phyloP scores from a whole-genome alignment of 2,329 filamentous ascomycete genomes.

The Cercospora nicotianae region DNA sequence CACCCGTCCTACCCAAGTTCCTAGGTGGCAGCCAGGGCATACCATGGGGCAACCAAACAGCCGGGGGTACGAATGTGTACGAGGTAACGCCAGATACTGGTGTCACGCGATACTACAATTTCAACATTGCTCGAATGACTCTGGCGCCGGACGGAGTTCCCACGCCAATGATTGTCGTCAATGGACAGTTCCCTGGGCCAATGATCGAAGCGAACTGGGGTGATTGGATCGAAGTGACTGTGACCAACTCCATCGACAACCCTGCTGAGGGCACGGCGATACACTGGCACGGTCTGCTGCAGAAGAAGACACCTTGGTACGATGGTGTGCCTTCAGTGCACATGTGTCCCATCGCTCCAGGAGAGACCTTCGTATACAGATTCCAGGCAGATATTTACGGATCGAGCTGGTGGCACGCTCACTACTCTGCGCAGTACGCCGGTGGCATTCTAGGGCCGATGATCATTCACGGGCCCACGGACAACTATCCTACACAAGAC shows the following conservation, averaged over 20 bases:
- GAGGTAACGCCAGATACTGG: slow-evolving; percentile 30
- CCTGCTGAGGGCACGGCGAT: slow-evolving; percentile 40
- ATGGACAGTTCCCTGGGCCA: slow-evolving; percentile 32
- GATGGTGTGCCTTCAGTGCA: slow-evolving; percentile 47
- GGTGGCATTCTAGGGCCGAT: slow-evolving; percentile 38
- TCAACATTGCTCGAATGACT: slow-evolving; percentile 25
- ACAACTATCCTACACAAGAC: slow-evolving; percentile 29
- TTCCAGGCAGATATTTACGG: slow-evolving; percentile 45
- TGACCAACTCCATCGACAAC: slow-evolving; percentile 34
- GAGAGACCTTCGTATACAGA: slow-evolving; percentile 42
- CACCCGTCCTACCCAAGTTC: slow-evolving; percentile 19
- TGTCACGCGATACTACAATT: slow-evolving; percentile 32
- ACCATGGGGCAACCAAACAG: slow-evolving; percentile 35
- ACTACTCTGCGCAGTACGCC: slow-evolving; percentile 40
- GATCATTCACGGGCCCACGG: slow-evolving; percentile 37
- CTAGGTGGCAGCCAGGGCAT: slow-evolving; percentile 25
- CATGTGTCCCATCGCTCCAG: slow-evolving; percentile 46
- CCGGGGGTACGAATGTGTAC: slow-evolving; percentile 31
- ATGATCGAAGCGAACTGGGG: slow-evolving; percentile 31
- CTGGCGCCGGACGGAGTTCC: slow-evolving; percentile 32
- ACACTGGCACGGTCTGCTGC: slow-evolving; percentile 46
- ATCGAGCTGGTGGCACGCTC: slow-evolving; percentile 41
- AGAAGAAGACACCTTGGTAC: slow-evolving; percentile 40
- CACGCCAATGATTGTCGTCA: slow-evolving; percentile 26
- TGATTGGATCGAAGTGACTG: slow-evolving; percentile 30